These are phyloP conservation scores for Bruguiera gymnorhiza DNA, from an alignment of 345 rosid genomes.

Conservation along the genomic window DNA sequence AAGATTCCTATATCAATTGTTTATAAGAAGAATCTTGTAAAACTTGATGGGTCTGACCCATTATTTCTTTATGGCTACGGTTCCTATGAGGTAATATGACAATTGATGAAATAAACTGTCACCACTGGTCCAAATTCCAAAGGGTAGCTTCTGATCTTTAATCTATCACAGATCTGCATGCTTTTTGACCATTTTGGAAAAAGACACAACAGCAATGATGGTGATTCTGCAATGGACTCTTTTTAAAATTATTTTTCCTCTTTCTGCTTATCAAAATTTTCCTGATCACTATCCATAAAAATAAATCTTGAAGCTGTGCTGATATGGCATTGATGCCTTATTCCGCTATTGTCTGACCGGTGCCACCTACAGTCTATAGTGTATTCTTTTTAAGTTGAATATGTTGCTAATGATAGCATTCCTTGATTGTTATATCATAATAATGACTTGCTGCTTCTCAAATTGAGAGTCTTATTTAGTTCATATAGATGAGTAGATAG, in stretches of 20 bases:
- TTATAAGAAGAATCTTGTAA: conserved; percentile 64
- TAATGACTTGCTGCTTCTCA: no score
- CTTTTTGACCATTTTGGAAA: not conserved
- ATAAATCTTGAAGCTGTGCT: not conserved
- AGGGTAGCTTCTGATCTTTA: not conserved
- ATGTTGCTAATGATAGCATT: not conserved
- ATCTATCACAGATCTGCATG: not conserved
- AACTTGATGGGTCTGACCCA: conserved; percentile 82
- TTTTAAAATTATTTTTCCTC: not conserved
- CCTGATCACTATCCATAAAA: no score
- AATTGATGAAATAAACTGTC: not conserved
- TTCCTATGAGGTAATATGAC: conserved; percentile 78
- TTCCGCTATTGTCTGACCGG: not conserved
- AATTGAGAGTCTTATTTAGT: no score
- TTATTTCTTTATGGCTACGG: conserved; percentile 87
- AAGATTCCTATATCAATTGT: conserved; percentile 80
- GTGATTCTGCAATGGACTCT: not conserved
- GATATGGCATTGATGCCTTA: not conserved
- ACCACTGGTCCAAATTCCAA: not conserved
- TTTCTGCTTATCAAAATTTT: not conserved
- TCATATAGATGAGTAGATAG: no score
- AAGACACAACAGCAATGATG: not conserved
- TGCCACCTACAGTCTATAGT: not conserved
- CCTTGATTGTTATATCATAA: not conserved
- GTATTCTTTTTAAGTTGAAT: not conserved